A percentile compares a stretch with the other conserved stretches of the same genome.
Conservation (phyloP, 2,329 filamentous ascomycete genomes). For the Cordyceps javanica region DNA sequence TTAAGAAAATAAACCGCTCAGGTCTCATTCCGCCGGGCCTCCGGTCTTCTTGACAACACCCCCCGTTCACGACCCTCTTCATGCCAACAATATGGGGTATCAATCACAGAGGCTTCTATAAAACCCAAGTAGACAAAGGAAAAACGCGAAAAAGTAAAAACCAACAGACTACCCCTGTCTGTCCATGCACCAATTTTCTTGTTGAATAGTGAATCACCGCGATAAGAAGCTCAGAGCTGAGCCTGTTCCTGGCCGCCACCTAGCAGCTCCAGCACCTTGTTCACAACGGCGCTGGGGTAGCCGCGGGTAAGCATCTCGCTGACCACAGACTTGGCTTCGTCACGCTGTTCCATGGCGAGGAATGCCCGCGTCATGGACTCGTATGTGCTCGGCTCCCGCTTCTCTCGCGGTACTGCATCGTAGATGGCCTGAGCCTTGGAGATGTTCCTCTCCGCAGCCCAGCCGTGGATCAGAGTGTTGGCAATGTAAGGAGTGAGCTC, state of each 20-base stretch:
- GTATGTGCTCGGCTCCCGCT: slow-evolving; percentile 94
- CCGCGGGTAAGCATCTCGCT: slow-evolving; percentile 85
- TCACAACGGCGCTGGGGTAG: slow-evolving; percentile 85
- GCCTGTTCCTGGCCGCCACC: slow-evolving; percentile 45
- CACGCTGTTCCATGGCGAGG: slow-evolving; percentile 74
- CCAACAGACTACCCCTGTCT: slow-evolving; percentile 2
- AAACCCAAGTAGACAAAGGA: slow-evolving; percentile 16
- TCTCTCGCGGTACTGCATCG: slow-evolving; percentile 65
- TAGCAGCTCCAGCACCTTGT: slow-evolving; percentile 89
- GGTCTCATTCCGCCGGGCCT: slow-evolving; percentile 3
- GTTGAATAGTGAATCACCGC: background rate
- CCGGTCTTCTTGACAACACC: slow-evolving; percentile 12
- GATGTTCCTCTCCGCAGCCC: slow-evolving; percentile 80
- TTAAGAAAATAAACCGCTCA: slow-evolving; percentile 9
- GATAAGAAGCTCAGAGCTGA: slow-evolving; percentile 12
- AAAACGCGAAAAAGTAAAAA: slow-evolving; percentile 15
- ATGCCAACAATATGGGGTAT: slow-evolving; percentile 22
- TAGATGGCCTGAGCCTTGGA: slow-evolving; percentile 74
- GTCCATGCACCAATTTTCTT: background rate
- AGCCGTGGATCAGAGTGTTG: slow-evolving; percentile 96
- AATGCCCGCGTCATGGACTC: slow-evolving; percentile 97
- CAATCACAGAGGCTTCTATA: slow-evolving; percentile 21
- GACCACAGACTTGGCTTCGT: slow-evolving; percentile 70
- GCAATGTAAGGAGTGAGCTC: slow-evolving; percentile 96
- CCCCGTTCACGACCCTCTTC: background rate